Evolutionary conservation across 2,329 filamentous ascomycete species (phyloP).

Genomic region (Colletotrichum gigasporum): DNA sequence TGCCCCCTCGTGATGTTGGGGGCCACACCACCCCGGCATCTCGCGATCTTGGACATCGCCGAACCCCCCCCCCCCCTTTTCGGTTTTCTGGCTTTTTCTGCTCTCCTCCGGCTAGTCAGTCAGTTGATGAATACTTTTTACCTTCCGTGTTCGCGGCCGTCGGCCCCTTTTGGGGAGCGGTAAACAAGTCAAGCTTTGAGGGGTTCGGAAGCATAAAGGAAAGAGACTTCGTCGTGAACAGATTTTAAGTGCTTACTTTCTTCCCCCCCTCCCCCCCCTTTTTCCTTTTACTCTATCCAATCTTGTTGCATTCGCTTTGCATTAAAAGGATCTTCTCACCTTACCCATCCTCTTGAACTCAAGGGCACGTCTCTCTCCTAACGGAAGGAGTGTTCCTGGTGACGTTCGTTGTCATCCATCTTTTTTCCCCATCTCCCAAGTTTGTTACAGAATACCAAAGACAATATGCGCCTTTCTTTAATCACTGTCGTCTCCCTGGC

Average conservation of each 20-base stretch:
- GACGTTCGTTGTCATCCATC: not conserved
- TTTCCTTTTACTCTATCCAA: not conserved
- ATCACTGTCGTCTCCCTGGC: conserved; percentile 20
- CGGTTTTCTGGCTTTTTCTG: not conserved
- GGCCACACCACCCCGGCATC: not conserved
- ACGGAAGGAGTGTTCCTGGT: not conserved
- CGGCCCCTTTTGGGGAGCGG: not conserved
- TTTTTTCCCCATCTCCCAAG: too few species aligned
- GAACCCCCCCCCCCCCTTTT: not conserved
- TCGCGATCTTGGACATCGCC: too few species aligned
- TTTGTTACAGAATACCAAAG: not conserved
- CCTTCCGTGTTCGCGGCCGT: conserved; percentile 1
- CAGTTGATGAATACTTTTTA: not conserved
- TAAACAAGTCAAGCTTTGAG: conserved; percentile 1
- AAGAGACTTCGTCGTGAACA: not conserved
- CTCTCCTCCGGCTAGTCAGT: conserved; percentile 3
- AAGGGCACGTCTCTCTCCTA: not conserved
- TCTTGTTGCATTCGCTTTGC: conserved; percentile 2
- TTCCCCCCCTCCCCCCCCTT: not conserved
- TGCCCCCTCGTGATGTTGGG: too few species aligned
- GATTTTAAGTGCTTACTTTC: not conserved
- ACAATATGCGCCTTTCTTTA: conserved; percentile 25
- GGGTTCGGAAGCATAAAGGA: conserved; percentile 18
- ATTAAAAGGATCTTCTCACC: not conserved
- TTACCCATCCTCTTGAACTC: not conserved